Percentiles rank a stretch among this genome's conserved stretches.
These are phyloP conservation scores for Glaciozyma antarctica DNA, from an alignment of 768 basidiomycete genomes.

Conservation along the genomic window DNA sequence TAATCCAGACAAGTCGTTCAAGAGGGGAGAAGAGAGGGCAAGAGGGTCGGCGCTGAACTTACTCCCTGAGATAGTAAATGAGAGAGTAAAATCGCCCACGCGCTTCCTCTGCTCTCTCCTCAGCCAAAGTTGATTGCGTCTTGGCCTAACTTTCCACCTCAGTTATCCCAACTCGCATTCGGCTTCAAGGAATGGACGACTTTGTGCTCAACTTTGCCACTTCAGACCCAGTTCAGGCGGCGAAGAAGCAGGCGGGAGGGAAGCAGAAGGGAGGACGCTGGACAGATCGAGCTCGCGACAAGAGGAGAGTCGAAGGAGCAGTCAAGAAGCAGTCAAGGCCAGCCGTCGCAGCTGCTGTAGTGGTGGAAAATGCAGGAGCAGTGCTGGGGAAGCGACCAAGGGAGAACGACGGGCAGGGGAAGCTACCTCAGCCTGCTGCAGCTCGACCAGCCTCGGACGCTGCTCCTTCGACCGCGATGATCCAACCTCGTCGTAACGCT, in stretches of 20 bases:
- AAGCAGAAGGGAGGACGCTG: constrained; percentile 42
- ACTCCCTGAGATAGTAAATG: too few species aligned
- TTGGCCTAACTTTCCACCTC: too few species aligned
- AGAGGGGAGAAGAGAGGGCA: too few species aligned
- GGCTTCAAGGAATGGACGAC: constrained; percentile 21
- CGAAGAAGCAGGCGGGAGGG: constrained; percentile 13
- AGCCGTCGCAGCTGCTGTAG: neutral
- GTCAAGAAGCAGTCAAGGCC: constrained; percentile 41
- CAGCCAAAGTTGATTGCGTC: too few species aligned
- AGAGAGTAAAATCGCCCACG: too few species aligned
- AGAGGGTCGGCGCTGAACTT: too few species aligned
- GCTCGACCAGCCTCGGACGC: neutral
- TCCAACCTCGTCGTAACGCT: neutral
- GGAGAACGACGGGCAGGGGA: constrained; percentile 2
- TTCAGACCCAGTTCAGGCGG: constrained; percentile 19
- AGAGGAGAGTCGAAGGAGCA: constrained; percentile 38
- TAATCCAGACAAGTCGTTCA: too few species aligned
- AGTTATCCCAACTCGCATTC: too few species aligned
- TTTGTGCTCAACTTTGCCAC: constrained; percentile 35
- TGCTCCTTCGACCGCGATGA: too few species aligned
- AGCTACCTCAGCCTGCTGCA: constrained; percentile 20
- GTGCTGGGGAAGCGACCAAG: constrained; percentile 47
- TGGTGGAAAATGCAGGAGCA: constrained; percentile 29
- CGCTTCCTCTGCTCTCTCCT: too few species aligned
- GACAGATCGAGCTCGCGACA: constrained; percentile 50